Percentiles rank a stretch among this genome's conserved stretches.
These are phyloP conservation scores for Magnaporthiopsis incrustans DNA, from an alignment of 2,329 filamentous ascomycete species.

Conservation along the genomic window DNA sequence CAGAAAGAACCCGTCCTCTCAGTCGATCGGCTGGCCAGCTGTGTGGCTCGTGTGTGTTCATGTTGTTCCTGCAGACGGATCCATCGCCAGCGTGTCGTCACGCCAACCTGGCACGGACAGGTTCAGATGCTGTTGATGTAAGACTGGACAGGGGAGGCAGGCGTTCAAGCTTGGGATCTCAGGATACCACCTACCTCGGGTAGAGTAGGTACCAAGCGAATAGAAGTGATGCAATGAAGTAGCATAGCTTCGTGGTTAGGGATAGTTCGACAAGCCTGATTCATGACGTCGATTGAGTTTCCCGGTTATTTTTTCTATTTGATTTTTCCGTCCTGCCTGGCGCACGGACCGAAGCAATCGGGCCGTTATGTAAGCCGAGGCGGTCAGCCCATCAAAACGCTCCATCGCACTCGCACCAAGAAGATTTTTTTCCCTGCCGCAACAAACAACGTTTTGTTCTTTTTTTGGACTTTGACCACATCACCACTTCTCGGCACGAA, in stretches of 20 bases:
- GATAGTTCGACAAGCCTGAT: too few relatives aligned
- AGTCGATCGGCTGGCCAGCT: background rate
- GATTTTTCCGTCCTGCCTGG: background rate
- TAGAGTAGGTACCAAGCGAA: too few relatives aligned
- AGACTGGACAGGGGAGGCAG: too few relatives aligned
- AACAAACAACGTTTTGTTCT: background rate
- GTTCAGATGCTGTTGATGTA: too few relatives aligned
- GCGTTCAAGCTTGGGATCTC: too few relatives aligned
- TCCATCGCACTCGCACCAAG: background rate
- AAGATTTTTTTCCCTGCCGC: background rate
- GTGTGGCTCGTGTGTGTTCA: background rate
- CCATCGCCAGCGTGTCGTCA: background rate
- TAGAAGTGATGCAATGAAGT: too few relatives aligned
- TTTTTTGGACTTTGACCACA: background rate
- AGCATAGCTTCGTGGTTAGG: too few relatives aligned
- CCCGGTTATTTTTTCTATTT: background rate
- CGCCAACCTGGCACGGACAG: background rate
- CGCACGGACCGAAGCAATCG: background rate
- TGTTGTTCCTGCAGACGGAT: background rate
- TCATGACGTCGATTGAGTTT: background rate
- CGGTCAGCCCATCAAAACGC: constrained; percentile 3
- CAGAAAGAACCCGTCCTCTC: background rate
- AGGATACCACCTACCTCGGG: too few relatives aligned
- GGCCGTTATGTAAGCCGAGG: constrained; percentile 6
- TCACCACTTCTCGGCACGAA: background rate